Evolutionary conservation across 768 basidiomycete genomes (phyloP).

Genomic region (Lactarius tabidus): DNA sequence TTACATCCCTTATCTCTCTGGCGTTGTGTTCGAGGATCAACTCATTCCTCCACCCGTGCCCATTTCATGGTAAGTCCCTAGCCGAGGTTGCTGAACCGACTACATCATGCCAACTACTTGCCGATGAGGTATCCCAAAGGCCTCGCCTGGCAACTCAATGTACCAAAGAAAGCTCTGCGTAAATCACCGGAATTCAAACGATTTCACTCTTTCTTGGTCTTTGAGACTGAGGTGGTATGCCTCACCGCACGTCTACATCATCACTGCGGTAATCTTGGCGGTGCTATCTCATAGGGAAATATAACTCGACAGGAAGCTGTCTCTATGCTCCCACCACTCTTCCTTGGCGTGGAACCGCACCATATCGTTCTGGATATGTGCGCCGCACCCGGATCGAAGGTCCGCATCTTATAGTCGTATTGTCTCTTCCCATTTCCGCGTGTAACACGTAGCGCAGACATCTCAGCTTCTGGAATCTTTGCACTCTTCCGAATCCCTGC

Average conservation of each 20-base stretch:
- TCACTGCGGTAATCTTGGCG: neutral
- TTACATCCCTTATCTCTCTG: constrained; percentile 72
- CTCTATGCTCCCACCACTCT: constrained; percentile 97
- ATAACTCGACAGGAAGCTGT: constrained; percentile 96
- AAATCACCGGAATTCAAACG: constrained; percentile 88
- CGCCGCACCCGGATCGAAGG: constrained; percentile 97
- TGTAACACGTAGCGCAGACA: constrained; percentile 46
- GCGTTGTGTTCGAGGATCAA: constrained; percentile 73
- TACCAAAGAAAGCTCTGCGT: constrained; percentile 82
- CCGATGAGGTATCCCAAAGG: constrained; percentile 80
- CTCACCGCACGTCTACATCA: neutral
- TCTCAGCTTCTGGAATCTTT: constrained; percentile 95
- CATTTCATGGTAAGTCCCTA: constrained; percentile 66
- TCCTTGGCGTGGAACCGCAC: constrained; percentile 91
- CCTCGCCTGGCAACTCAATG: constrained; percentile 96
- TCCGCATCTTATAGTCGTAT: constrained; percentile 30
- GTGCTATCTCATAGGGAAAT: constrained; percentile 64
- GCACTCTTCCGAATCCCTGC: constrained; percentile 69
- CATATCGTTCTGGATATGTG: constrained; percentile 97
- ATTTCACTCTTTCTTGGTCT: constrained; percentile 94
- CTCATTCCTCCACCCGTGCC: constrained; percentile 73
- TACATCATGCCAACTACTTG: constrained; percentile 8
- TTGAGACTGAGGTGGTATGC: constrained; percentile 94
- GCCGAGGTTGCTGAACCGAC: neutral
- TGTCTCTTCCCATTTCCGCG: neutral